Percentiles rank a stretch among this genome's conserved stretches.
Evolutionary conservation across 495 filamentous ascomycete genomes (phyloP).

Genomic region (Neurospora tetrasperma): DNA sequence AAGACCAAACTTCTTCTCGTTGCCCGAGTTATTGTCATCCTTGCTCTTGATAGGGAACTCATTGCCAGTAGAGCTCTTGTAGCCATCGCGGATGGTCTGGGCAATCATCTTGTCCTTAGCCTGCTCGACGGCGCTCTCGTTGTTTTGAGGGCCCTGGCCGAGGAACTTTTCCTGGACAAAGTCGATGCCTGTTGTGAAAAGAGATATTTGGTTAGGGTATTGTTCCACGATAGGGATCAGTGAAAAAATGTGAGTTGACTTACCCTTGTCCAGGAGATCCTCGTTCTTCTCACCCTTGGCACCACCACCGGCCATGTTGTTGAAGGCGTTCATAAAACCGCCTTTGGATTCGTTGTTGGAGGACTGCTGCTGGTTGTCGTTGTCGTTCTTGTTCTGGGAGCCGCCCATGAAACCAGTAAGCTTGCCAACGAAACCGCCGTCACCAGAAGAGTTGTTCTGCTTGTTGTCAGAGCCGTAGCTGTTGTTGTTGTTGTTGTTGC

Average conservation of each 20-base stretch:
- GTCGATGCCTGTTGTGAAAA: constrained; percentile 45
- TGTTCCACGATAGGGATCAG: background rate
- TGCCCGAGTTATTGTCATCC: background rate
- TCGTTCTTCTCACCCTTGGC: constrained; percentile 59
- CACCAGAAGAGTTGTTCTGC: constrained; percentile 7
- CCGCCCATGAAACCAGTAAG: constrained; percentile 15
- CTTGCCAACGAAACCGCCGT: constrained; percentile 39
- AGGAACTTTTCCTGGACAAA: constrained; percentile 55
- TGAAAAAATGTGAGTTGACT: background rate
- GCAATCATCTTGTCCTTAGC: constrained; percentile 63
- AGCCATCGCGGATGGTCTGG: constrained; percentile 51
- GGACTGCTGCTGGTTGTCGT: constrained; percentile 6
- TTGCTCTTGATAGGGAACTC: constrained; percentile 49
- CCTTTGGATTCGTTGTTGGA: constrained; percentile 4
- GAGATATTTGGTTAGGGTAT: background rate
- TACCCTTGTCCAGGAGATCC: constrained; percentile 56
- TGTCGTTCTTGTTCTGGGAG: constrained; percentile 9
- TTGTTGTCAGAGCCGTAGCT: constrained; percentile 3
- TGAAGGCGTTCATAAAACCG: constrained; percentile 46
- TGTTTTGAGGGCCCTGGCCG: constrained; percentile 54
- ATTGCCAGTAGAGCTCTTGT: constrained; percentile 49
- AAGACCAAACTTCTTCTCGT: background rate
- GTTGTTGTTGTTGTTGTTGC: background rate
- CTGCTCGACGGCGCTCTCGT: constrained; percentile 63
- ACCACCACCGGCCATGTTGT: constrained; percentile 53